These are phyloP conservation scores for Eutrema heterophyllum DNA, from an alignment of 345 rosid species.

Conservation along the genomic window DNA sequence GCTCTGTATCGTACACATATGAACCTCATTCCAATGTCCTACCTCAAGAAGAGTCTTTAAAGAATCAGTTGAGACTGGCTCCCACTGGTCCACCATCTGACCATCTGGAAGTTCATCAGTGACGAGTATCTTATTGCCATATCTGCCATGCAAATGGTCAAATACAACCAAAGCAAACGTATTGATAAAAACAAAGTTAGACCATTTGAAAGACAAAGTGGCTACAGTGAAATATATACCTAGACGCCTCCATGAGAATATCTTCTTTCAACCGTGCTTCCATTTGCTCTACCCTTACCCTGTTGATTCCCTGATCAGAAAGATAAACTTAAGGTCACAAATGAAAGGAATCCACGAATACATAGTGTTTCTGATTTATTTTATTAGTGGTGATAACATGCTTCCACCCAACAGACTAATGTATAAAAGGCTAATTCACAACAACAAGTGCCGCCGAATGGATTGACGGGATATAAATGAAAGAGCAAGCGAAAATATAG, in stretches of 20 bases:
- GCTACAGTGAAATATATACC: conserved; percentile 35
- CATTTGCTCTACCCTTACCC: conserved; percentile 94
- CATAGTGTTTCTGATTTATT: background rate
- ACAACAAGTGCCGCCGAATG: background rate
- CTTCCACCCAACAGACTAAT: background rate
- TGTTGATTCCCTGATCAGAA: conserved; percentile 71
- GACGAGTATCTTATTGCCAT: conserved; percentile 96
- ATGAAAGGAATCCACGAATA: background rate
- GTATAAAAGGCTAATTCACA: background rate
- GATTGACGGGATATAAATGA: background rate
- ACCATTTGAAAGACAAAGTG: conserved; percentile 9
- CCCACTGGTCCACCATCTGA: conserved; percentile 99
- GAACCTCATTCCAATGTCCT: conserved; percentile 12
- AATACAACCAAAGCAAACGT: conserved; percentile 7
- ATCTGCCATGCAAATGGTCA: conserved; percentile 50
- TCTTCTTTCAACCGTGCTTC: conserved; percentile 90
- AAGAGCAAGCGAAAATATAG: background rate
- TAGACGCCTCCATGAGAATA: conserved; percentile 81
- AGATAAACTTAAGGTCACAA: conserved; percentile 10
- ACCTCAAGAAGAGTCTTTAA: conserved; percentile 94
- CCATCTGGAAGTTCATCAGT: conserved; percentile 98
- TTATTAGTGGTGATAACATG: background rate
- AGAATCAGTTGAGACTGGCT: conserved; percentile 77
- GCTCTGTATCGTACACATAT: conserved; percentile 4
- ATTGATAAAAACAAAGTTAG: conserved; percentile 14